phyloP scores from a whole-genome alignment of 2,329 filamentous ascomycete genomes.

The Aspergillus aculeatus region DNA sequence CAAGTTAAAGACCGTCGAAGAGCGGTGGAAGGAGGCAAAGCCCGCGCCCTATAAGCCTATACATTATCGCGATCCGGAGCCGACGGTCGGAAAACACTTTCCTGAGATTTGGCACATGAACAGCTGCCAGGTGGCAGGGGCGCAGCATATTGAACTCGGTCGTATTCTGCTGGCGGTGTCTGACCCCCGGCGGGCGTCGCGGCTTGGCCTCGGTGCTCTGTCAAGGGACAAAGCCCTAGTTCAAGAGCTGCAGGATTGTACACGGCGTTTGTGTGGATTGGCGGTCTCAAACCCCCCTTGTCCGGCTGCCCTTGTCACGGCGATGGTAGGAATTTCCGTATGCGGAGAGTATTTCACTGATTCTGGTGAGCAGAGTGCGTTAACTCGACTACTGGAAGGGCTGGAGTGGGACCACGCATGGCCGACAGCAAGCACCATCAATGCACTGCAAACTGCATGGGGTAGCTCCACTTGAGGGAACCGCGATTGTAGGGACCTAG shows the following conservation, averaged over 20 bases:
- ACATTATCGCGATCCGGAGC: constrained; percentile 44
- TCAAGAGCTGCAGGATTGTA: not conserved
- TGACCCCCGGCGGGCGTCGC: constrained; percentile 41
- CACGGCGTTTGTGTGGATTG: not conserved
- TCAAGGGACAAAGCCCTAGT: not conserved
- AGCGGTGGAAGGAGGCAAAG: constrained; percentile 41
- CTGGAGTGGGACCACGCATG: not conserved
- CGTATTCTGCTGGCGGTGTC: constrained; percentile 57
- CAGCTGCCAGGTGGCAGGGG: constrained; percentile 58
- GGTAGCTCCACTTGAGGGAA: not conserved
- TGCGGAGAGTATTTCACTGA: not conserved
- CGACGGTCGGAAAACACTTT: constrained; percentile 46
- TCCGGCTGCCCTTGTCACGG: not conserved
- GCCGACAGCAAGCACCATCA: not conserved
- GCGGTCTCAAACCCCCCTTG: not conserved
- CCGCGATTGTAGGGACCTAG: too few relatives aligned
- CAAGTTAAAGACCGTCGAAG: constrained; percentile 7
- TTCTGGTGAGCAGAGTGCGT: not conserved
- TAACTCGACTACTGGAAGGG: not conserved
- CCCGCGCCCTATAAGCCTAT: constrained; percentile 57
- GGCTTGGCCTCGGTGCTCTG: not conserved
- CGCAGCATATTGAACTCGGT: constrained; percentile 60
- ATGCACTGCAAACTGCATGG: not conserved
- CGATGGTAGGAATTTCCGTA: not conserved
- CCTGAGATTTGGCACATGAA: constrained; percentile 58